Base-by-base conservation (phyloP, 257 asterid genomes). In the Nicotiana tabacum region DNA sequence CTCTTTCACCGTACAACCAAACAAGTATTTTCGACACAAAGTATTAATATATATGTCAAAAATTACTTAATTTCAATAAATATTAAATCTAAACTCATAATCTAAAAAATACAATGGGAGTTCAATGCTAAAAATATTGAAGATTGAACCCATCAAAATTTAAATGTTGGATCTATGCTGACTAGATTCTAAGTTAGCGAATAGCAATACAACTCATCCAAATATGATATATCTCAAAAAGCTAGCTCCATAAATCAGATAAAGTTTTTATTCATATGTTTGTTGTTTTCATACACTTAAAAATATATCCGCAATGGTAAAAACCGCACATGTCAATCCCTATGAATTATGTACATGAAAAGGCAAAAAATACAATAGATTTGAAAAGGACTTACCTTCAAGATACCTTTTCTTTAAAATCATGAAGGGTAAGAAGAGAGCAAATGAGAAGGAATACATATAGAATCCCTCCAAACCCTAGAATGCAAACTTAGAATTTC, bases 391-490 rank as follows among this genome's bases (percentile, higher is more conserved):
- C 48, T 43, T 43, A 43, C 7, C 10, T 43, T 7, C 48, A 43
- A 8, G 48, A 43, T 43, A 1, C 48, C 48, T 43, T 43, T 43
- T 43, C 11, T 43, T 43, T 43, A 7, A 43, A 43, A 87, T 9
- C 65, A 69, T 17, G 87, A 85, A 66, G 97, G 97, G 87, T 88
- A 91, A 67, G 81, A 88, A 82, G 93, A 84, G 12, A 83, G 76
- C 88, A 94, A 88, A 86, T 84, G 85, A 61, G 90, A 66, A 3
- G 98, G 97, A 51, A 93, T 81, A 81, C 97, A 93, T 0, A 93
- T 82, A 33, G 94, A 89, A 64, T 87, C 86, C 78, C 70, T 94
- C 98, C 98, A 94, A 84, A 86, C 92, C 94, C 94, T 91, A 87
- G 92, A 84, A 84, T 94, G 95, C 83, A 90, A 32, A 43, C 86